Evolutionary conservation across 108 stramenopile species (phyloP).

Genomic region (Nitzschia putrida): DNA sequence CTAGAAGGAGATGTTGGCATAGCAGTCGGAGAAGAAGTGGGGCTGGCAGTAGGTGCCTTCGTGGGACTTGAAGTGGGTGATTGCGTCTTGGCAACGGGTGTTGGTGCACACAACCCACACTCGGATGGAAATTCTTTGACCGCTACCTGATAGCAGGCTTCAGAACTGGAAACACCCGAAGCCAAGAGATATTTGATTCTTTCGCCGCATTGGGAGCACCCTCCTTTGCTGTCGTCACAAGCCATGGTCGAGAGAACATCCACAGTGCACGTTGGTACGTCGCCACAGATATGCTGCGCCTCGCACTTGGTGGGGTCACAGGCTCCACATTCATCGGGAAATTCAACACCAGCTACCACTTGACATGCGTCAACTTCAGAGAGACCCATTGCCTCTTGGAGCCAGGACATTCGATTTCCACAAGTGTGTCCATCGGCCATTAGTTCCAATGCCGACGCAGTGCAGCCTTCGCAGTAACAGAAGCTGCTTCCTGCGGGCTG

Average conservation of each 20-base stretch:
- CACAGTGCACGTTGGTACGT: constrained; percentile 4
- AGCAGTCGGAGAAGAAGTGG: neutral
- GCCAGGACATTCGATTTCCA: constrained; percentile 61
- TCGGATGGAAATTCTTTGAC: constrained; percentile 7
- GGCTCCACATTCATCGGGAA: constrained; percentile 16
- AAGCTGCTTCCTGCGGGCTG: constrained; percentile 36
- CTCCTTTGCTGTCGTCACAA: neutral
- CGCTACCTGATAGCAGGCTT: neutral
- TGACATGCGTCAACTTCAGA: constrained; percentile 35
- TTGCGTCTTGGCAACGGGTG: neutral
- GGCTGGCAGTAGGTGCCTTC: neutral
- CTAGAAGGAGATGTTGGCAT: neutral
- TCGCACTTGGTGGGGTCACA: constrained; percentile 14
- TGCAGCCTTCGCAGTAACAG: constrained; percentile 60
- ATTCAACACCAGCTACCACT: constrained; percentile 9
- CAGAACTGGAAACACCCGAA: neutral
- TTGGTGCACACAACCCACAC: neutral
- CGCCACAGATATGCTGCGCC: constrained; percentile 2
- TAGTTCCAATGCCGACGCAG: constrained; percentile 42
- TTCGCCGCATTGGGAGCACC: constrained; percentile 9
- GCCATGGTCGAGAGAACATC: constrained; percentile 1
- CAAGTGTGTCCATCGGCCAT: constrained; percentile 69
- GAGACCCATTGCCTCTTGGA: constrained; percentile 43
- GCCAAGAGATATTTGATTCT: constrained; percentile 4
- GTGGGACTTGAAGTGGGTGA: constrained; percentile 6